Percentiles rank a stretch among this genome's conserved stretches.
phyloP scores from a whole-genome alignment of 2,329 filamentous ascomycete species.

The Colletotrichum sp. region DNA sequence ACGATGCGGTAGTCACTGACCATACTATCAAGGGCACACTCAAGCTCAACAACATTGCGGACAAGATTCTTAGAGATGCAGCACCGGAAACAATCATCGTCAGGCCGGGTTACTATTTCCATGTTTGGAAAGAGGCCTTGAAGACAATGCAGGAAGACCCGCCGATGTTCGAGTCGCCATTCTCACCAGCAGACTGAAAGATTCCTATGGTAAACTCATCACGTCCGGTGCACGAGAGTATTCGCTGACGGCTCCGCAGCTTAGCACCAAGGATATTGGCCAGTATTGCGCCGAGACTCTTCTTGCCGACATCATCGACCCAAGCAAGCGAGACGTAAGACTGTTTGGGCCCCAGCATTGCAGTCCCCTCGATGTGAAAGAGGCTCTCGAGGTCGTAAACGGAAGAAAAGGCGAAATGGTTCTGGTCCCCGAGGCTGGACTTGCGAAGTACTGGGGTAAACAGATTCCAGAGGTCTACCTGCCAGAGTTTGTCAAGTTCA shows the following conservation, averaged over 20 bases:
- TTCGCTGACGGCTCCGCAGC: rapidly evolving
- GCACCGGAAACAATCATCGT: conserved; percentile 24
- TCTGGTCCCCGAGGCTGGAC: conserved; percentile 23
- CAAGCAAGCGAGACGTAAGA: conserved; percentile 19
- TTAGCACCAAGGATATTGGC: conserved; percentile 30
- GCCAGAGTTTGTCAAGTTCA: neutral
- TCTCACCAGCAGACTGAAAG: conserved; percentile 28
- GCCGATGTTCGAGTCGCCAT: conserved; percentile 27
- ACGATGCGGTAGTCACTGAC: neutral
- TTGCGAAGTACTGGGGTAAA: conserved; percentile 26
- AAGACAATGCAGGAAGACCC: conserved; percentile 21
- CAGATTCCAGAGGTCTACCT: conserved; percentile 25
- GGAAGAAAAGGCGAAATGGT: conserved; percentile 28
- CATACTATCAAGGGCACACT: conserved; percentile 27
- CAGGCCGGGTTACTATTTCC: conserved; percentile 18
- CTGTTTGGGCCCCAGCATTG: conserved; percentile 32
- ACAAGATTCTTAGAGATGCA: conserved; percentile 18
- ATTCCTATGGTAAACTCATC: conserved; percentile 30
- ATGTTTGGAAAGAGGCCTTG: conserved; percentile 20
- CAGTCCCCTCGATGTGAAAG: conserved; percentile 30
- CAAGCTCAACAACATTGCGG: conserved; percentile 24
- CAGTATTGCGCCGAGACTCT: conserved; percentile 27
- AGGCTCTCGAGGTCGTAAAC: conserved; percentile 27
- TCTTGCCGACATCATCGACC: conserved; percentile 8
- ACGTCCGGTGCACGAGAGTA: neutral